These are phyloP conservation scores for Vicia villosa DNA, from an alignment of 306 rosid genomes.

Conservation along the genomic window DNA sequence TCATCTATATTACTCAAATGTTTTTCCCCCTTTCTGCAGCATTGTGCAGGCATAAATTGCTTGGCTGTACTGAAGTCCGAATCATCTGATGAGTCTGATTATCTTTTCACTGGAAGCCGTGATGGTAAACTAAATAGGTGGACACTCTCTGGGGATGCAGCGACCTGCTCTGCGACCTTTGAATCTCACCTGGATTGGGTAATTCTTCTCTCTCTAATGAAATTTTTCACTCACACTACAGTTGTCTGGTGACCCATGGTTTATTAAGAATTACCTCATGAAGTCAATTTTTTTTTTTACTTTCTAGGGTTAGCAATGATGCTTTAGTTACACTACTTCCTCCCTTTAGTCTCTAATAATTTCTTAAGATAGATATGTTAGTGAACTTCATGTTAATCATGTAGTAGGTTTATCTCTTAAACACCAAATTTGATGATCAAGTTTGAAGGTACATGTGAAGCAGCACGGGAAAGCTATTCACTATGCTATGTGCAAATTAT, in stretches of 20 bases:
- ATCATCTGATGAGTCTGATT: constrained; percentile 63
- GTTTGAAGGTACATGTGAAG: constrained; percentile 5
- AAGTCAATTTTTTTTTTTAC: constrained; percentile 12
- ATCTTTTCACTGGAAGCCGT: constrained; percentile 93
- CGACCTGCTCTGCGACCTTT: constrained; percentile 87
- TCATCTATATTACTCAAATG: constrained; percentile 25
- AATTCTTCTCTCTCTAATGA: constrained; percentile 26
- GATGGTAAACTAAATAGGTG: constrained; percentile 96
- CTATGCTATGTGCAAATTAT: constrained; percentile 4
- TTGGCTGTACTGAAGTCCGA: constrained; percentile 66
- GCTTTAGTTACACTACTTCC: neutral
- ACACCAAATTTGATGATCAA: neutral
- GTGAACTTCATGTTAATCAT: neutral
- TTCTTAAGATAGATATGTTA: constrained; percentile 11
- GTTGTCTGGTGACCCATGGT: constrained; percentile 26
- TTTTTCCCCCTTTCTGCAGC: constrained; percentile 54
- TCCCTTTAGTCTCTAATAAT: neutral
- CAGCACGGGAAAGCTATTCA: constrained; percentile 18
- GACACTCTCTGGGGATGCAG: constrained; percentile 66
- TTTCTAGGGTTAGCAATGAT: neutral
- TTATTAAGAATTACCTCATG: constrained; percentile 2
- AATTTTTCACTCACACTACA: constrained; percentile 14
- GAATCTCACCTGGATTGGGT: constrained; percentile 99
- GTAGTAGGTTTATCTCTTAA: constrained; percentile 14
- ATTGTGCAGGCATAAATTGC: constrained; percentile 93